phyloP scores from a whole-genome alignment of 805 yeast species.

The Pichia membranifaciens region DNA sequence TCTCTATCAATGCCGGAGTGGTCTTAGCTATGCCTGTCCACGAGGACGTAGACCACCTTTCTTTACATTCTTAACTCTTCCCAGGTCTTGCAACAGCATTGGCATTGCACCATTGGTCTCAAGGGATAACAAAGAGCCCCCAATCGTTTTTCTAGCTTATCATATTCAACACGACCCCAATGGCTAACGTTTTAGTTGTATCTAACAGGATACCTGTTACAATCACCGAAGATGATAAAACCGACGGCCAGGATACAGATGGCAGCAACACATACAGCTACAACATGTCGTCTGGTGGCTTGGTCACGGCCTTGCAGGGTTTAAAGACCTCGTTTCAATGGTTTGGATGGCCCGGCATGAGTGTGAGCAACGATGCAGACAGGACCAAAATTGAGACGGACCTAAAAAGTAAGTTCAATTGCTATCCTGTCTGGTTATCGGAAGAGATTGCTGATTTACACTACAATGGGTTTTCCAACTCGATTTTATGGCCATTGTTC shows the following conservation, averaged over 20 bases:
- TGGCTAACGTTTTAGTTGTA: constrained; percentile 71
- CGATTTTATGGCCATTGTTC: constrained; percentile 95
- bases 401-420: constrained; percentile 69
- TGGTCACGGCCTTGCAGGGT: constrained; percentile 93
- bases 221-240: constrained; percentile 42
- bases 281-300: constrained; percentile 94
- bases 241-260: constrained; percentile 9
- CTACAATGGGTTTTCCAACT: constrained; percentile 92
- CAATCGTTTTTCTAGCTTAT: too few species aligned
- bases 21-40: too few species aligned
- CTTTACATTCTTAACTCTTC: too few species aligned
- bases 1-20: too few species aligned
- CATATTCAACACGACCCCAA: background rate
- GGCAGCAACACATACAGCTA: constrained; percentile 56
- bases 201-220: constrained; percentile 96
- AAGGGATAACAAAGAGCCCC: too few species aligned
- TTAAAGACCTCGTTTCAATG: constrained; percentile 86
- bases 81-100: too few species aligned
- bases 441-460: constrained; percentile 93
- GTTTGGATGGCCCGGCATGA: constrained; percentile 98
- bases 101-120: too few species aligned
- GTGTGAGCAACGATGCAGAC: constrained; percentile 66
- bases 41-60: too few species aligned
- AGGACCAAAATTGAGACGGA: constrained; percentile 64
- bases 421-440: constrained; percentile 81